Percentiles rank a stretch among this genome's conserved stretches.
Conservation (phyloP, 768 basidiomycete genomes). For the Brasilioporus rufonigricans region DNA sequence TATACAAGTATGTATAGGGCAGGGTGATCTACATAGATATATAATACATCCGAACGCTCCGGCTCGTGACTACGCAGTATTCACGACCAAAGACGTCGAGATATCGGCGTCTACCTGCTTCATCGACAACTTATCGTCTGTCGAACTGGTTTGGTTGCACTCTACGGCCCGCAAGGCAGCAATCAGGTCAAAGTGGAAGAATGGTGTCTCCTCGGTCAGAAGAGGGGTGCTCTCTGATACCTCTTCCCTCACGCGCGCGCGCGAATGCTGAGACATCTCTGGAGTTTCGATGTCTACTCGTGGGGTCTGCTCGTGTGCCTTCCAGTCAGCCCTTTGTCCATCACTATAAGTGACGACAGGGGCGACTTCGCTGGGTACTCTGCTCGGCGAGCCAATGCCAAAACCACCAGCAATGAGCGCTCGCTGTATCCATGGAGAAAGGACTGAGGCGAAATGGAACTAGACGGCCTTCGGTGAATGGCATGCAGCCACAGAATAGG, state of each 20-base stretch:
- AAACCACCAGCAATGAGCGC: constrained; percentile 89
- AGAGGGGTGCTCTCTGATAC: constrained; percentile 31
- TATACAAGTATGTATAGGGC: no score
- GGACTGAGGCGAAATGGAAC: constrained; percentile 93
- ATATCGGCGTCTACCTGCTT: constrained; percentile 8
- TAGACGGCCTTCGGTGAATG: constrained; percentile 33
- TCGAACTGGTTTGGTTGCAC: constrained; percentile 25
- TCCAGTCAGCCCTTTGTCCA: constrained; percentile 35
- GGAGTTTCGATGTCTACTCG: constrained; percentile 33
- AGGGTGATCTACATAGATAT: no score
- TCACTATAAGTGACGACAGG: constrained; percentile 64
- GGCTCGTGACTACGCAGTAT: neutral
- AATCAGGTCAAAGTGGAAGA: constrained; percentile 88
- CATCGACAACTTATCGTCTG: constrained; percentile 3
- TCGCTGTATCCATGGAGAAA: constrained; percentile 92
- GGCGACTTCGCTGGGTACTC: constrained; percentile 61
- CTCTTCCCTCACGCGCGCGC: neutral
- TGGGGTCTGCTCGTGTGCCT: neutral
- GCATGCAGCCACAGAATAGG: neutral
- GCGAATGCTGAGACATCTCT: constrained; percentile 19
- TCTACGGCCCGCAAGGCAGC: constrained; percentile 73
- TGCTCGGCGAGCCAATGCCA: constrained; percentile 56
- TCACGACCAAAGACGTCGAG: neutral
- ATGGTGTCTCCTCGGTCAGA: constrained; percentile 60
- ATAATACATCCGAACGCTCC: no score